Evolutionary conservation across 2,329 filamentous ascomycete species (phyloP).

Genomic region (Nothomitra cinnamomea): DNA sequence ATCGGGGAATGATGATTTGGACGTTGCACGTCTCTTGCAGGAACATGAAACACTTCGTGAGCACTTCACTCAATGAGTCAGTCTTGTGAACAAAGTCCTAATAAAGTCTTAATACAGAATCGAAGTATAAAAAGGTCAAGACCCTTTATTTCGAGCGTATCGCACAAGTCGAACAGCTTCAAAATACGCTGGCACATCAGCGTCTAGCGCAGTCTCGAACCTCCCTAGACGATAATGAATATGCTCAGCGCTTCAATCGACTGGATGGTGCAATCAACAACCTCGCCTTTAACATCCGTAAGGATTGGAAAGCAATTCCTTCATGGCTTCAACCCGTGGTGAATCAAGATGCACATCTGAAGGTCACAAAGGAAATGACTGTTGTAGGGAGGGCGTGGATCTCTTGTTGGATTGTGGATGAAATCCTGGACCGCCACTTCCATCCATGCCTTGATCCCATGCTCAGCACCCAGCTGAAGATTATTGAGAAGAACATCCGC

Average conservation of each 20-base stretch:
- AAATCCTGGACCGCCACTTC: constrained; percentile 83
- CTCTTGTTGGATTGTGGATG: constrained; percentile 75
- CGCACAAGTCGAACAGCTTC: constrained; percentile 77
- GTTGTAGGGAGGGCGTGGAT: constrained; percentile 82
- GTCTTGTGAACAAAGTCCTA: constrained; percentile 3
- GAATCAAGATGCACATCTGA: constrained; percentile 69
- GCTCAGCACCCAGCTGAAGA: constrained; percentile 65
- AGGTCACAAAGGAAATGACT: constrained; percentile 95
- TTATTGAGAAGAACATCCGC: constrained; percentile 76
- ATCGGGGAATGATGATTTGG: constrained; percentile 23
- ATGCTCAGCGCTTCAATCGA: constrained; percentile 71
- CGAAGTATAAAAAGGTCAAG: constrained; percentile 97
- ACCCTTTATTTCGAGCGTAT: constrained; percentile 90
- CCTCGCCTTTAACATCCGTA: constrained; percentile 86
- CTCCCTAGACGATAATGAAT: constrained; percentile 89
- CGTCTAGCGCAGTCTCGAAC: constrained; percentile 87
- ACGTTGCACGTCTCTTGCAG: constrained; percentile 27
- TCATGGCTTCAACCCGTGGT: constrained; percentile 64
- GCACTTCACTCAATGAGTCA: constrained; percentile 8
- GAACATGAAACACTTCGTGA: constrained; percentile 30
- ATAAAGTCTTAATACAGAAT: constrained; percentile 35
- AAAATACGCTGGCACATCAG: constrained; percentile 95
- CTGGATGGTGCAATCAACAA: constrained; percentile 91
- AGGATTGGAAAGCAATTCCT: constrained; percentile 76
- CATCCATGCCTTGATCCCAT: constrained; percentile 69